Conservation (phyloP, 2,329 filamentous ascomycete species). For the Fusarium sp. region DNA sequence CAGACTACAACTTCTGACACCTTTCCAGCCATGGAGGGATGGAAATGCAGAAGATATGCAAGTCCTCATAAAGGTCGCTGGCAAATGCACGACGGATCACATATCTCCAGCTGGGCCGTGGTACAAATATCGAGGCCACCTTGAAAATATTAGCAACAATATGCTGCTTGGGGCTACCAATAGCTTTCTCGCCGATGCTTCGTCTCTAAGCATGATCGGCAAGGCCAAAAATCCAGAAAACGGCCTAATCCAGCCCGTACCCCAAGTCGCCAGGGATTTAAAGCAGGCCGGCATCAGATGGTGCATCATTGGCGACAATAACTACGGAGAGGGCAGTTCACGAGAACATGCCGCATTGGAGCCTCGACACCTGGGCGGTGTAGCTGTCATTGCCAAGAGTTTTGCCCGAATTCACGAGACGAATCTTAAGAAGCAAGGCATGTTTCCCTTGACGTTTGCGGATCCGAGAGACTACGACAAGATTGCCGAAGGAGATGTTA, state of each 20-base stretch:
- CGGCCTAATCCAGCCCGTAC: constrained; percentile 34
- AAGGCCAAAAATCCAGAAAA: neutral
- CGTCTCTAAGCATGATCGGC: neutral
- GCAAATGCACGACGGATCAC: constrained; percentile 55
- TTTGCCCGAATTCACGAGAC: constrained; percentile 95
- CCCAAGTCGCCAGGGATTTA: constrained; percentile 44
- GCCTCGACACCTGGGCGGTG: constrained; percentile 84
- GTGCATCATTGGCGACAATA: constrained; percentile 51
- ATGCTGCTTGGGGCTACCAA: constrained; percentile 51
- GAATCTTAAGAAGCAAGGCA: constrained; percentile 87
- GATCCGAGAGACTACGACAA: constrained; percentile 82
- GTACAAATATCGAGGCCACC: constrained; percentile 54
- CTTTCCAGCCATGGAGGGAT: constrained; percentile 41
- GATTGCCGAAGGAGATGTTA: constrained; percentile 56
- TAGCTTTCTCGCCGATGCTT: constrained; percentile 19
- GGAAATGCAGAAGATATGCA: constrained; percentile 31
- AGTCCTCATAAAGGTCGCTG: constrained; percentile 50
- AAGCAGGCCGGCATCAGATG: constrained; percentile 40
- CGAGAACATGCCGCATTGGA: constrained; percentile 90
- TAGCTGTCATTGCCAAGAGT: constrained; percentile 82
- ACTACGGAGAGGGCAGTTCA: constrained; percentile 88
- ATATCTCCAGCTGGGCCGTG: constrained; percentile 54
- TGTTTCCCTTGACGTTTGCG: constrained; percentile 71
- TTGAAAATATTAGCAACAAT: constrained; percentile 54
- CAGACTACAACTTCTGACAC: constrained; percentile 45